A percentile compares a stretch with the other conserved stretches of the same genome.
These are phyloP conservation scores for Xylaria intraflava DNA, from an alignment of 495 filamentous ascomycete species.

Conservation along the genomic window DNA sequence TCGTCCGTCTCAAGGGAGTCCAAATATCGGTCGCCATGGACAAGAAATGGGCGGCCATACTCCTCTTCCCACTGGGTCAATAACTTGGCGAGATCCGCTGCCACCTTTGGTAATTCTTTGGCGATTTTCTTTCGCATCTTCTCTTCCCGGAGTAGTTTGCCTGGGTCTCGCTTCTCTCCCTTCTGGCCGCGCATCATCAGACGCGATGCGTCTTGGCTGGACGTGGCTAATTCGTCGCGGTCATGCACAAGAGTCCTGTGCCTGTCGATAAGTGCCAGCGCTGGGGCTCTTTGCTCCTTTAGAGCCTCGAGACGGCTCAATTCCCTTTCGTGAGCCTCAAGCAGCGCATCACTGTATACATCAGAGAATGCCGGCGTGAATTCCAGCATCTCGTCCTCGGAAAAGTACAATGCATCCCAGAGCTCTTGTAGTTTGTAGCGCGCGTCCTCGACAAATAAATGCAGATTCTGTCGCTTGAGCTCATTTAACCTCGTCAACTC, in stretches of 20 bases:
- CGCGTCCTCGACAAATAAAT: constrained; percentile 91
- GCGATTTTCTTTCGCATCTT: constrained; percentile 96
- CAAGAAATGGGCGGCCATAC: constrained; percentile 84
- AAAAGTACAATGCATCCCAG: constrained; percentile 90
- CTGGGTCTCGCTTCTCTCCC: constrained; percentile 86
- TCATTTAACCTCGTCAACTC: constrained; percentile 82
- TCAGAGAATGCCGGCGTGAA: constrained; percentile 92
- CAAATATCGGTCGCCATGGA: constrained; percentile 84
- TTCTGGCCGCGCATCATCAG: constrained; percentile 83
- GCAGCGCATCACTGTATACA: constrained; percentile 81
- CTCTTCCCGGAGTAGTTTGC: constrained; percentile 90
- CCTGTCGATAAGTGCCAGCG: constrained; percentile 71
- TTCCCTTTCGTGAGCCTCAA: constrained; percentile 82
- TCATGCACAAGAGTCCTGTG: constrained; percentile 81
- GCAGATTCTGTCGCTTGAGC: constrained; percentile 88
- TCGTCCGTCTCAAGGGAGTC: constrained; percentile 63
- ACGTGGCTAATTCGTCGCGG: constrained; percentile 75
- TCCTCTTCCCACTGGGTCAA: constrained; percentile 91
- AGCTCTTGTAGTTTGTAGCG: constrained; percentile 83
- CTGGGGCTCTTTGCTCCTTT: constrained; percentile 81
- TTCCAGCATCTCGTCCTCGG: constrained; percentile 96
- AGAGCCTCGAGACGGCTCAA: constrained; percentile 73
- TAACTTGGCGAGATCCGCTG: constrained; percentile 68
- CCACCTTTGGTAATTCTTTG: constrained; percentile 90
- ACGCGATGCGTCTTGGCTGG: constrained; percentile 89